These are phyloP conservation scores for Talaromyces sp. DNA, from an alignment of 2,329 filamentous ascomycete species.

Conservation along the genomic window DNA sequence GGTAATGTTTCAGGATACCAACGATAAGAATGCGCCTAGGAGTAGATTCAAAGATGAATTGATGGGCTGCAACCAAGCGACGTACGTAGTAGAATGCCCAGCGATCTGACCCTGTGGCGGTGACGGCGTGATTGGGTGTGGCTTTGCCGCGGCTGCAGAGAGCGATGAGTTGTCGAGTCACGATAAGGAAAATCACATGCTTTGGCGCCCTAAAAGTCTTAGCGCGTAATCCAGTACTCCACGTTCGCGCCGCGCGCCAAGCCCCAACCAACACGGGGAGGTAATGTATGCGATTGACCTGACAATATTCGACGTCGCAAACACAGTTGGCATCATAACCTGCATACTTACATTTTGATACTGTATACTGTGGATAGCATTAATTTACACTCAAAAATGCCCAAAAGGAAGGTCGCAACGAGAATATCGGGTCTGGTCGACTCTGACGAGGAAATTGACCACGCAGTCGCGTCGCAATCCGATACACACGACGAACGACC, in stretches of 20 bases:
- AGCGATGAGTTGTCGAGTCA: background rate
- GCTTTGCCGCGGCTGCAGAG: slow-evolving; percentile 17
- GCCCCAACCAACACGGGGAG: slow-evolving; percentile 1
- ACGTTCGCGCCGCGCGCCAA: slow-evolving; percentile 12
- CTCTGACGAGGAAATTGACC: slow-evolving; percentile 44
- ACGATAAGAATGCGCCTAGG: background rate
- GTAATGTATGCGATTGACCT: background rate
- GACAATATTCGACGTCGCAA: background rate
- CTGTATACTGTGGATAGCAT: background rate
- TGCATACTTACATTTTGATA: slow-evolving; percentile 6
- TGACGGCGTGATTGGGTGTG: slow-evolving; percentile 11
- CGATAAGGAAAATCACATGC: slow-evolving; percentile 14
- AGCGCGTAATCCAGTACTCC: slow-evolving; percentile 2
- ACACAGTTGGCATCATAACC: background rate
- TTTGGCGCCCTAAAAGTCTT: slow-evolving; percentile 1
- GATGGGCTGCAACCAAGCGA: slow-evolving; percentile 14
- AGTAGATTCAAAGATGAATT: background rate
- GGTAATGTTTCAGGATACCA: background rate
- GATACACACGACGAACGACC: slow-evolving; percentile 34
- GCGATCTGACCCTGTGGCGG: slow-evolving; percentile 11
- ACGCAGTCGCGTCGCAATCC: slow-evolving; percentile 27
- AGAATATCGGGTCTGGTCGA: slow-evolving; percentile 47
- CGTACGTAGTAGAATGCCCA: background rate
- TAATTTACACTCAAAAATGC: slow-evolving; percentile 26
- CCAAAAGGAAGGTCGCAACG: slow-evolving; percentile 40